Percentiles rank a stretch among this genome's conserved stretches.
Evolutionary conservation across 148 eudicot species (phyloP).

Genomic region (Euryodendron excelsum): DNA sequence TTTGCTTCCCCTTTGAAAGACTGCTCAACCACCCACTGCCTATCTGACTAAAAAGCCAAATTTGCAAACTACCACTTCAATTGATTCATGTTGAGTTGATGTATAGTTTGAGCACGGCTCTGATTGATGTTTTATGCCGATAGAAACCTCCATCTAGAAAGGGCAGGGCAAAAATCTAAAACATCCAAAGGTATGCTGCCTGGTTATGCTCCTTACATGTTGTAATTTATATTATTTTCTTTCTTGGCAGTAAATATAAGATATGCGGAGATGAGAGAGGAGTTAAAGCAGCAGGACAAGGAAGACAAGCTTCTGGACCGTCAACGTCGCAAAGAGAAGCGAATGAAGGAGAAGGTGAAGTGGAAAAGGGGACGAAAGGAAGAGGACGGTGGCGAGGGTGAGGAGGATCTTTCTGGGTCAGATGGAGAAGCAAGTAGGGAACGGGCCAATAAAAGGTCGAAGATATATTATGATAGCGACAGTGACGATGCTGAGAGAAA

Average conservation of each 20-base stretch:
- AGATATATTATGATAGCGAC: conserved; percentile 48
- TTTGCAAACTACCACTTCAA: not conserved
- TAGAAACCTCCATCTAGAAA: not conserved
- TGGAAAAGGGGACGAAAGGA: conserved; percentile 49
- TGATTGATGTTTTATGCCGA: not conserved
- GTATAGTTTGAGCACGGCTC: not conserved
- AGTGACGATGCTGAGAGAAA: conserved; percentile 34
- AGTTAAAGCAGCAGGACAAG: conserved; percentile 54
- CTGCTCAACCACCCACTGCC: not conserved
- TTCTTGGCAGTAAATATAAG: conserved; percentile 57
- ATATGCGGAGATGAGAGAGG: conserved; percentile 50
- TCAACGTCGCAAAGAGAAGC: conserved; percentile 64
- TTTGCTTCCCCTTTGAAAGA: not conserved
- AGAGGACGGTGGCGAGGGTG: conserved; percentile 41
- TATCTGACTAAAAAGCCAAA: not conserved
- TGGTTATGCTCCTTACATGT: not conserved
- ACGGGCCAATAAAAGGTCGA: conserved; percentile 45
- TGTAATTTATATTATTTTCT: not conserved
- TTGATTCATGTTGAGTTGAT: not conserved
- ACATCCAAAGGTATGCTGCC: not conserved
- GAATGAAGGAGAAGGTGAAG: conserved; percentile 63
- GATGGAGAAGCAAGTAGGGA: conserved; percentile 33
- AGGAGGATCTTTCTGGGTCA: conserved; percentile 43
- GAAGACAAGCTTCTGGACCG: conserved; percentile 69
- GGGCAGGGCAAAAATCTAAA: not conserved